Evolutionary conservation across 1,284 basidiomycete genomes (phyloP).

Genomic region (Cryptococcus sp.): DNA sequence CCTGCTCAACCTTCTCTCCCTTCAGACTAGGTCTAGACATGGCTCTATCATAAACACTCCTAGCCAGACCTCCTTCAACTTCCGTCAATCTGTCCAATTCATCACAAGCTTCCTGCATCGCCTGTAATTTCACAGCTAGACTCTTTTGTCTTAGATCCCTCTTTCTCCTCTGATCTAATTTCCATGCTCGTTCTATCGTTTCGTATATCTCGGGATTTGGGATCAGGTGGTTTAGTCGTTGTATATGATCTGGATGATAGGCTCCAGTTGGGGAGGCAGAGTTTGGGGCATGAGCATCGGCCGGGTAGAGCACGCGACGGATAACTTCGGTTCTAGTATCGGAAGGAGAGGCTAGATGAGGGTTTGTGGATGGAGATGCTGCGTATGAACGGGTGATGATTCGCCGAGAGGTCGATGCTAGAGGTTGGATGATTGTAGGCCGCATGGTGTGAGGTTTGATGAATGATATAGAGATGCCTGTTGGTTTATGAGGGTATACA

Average conservation of each 20-base stretch:
- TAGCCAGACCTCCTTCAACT: slow-evolving; percentile 12
- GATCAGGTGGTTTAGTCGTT: slow-evolving; percentile 68
- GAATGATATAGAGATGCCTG: too few species aligned
- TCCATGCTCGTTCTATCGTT: slow-evolving; percentile 89
- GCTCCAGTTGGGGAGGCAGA: slow-evolving; percentile 64
- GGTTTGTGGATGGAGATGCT: slow-evolving; percentile 4
- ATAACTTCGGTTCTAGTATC: slow-evolving; percentile 70
- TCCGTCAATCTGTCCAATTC: slow-evolving; percentile 58
- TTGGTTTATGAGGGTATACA: too few species aligned
- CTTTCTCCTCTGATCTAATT: slow-evolving; percentile 69
- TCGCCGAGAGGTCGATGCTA: background rate
- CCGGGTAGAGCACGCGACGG: slow-evolving; percentile 72
- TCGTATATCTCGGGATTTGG: slow-evolving; percentile 84
- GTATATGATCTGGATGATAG: slow-evolving; percentile 69
- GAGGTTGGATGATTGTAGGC: background rate
- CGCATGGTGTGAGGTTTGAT: too few species aligned
- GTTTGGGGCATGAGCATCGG: slow-evolving; percentile 52
- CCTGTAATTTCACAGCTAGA: slow-evolving; percentile 65
- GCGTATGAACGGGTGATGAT: background rate
- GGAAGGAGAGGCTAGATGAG: slow-evolving; percentile 5
- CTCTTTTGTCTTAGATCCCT: slow-evolving; percentile 65
- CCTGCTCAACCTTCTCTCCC: slow-evolving; percentile 52
- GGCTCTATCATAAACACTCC: slow-evolving; percentile 63
- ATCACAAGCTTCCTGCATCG: slow-evolving; percentile 75
- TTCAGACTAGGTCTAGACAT: slow-evolving; percentile 57